These are phyloP conservation scores for Fusarium caatingaense DNA, from an alignment of 2,329 filamentous ascomycete genomes.

Conservation along the genomic window DNA sequence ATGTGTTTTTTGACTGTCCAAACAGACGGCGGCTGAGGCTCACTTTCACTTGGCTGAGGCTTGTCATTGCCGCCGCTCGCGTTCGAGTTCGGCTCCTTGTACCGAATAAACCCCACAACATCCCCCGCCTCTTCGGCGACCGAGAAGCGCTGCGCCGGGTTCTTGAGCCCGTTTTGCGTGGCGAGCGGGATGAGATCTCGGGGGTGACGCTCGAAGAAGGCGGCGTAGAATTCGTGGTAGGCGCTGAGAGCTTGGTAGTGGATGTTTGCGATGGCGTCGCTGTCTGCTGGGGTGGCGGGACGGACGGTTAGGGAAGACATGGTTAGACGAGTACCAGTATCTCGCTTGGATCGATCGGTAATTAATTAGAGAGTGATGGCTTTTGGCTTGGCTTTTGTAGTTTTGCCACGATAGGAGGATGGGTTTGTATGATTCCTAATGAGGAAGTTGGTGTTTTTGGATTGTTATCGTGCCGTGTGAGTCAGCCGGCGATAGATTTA, in stretches of 20 bases:
- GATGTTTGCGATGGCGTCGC: conserved; percentile 31
- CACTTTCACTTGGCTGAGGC: background rate
- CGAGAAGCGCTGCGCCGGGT: conserved; percentile 26
- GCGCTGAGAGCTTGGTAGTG: conserved; percentile 33
- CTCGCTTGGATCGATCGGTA: conserved; percentile 4
- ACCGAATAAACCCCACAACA: conserved; percentile 37
- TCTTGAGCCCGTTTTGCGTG: conserved; percentile 26
- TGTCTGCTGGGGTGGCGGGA: conserved; percentile 32
- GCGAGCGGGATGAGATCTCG: conserved; percentile 30
- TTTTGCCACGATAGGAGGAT: too few species aligned
- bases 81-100: conserved; percentile 29
- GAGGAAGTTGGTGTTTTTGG: conserved; percentile 30
- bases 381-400: conserved; percentile 19
- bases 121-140: conserved; percentile 32
- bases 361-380: background rate
- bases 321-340: background rate
- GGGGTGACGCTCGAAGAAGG: conserved; percentile 37
- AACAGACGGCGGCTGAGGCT: background rate
- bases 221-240: conserved; percentile 41
- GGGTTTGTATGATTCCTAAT: conserved; percentile 24
- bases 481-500: conserved; percentile 24
- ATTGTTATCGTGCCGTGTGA: conserved; percentile 10
- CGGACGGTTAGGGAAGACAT: conserved; percentile 35
- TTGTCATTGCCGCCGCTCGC: conserved; percentile 1
- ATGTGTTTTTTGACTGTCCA: conserved; percentile 36